phyloP scores from a whole-genome alignment of 225 moss, liverwort and hornwort genomes.

The Pseudoscleropodium purum region DNA sequence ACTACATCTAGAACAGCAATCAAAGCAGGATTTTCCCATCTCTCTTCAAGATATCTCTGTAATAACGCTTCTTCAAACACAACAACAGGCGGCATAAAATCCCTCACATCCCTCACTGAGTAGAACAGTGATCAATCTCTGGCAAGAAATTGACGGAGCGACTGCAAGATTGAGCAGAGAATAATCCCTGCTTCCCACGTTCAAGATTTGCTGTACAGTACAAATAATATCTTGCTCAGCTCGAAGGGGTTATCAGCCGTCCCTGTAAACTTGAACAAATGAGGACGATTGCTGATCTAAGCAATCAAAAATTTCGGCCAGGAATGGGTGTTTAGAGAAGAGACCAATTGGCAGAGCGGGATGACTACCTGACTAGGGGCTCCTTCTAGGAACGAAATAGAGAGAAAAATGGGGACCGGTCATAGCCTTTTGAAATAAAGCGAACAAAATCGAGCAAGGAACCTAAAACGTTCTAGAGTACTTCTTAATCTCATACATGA shows the following conservation, averaged over 20 bases:
- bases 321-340: neutral
- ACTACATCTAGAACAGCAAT: neutral
- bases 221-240: conserved; percentile 12
- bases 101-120: neutral
- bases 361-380: neutral
- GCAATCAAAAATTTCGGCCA: neutral
- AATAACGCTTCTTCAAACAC: neutral
- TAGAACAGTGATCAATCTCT: neutral
- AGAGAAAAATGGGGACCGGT: neutral
- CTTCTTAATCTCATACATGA: conserved; percentile 99
- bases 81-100: neutral
- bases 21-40: neutral
- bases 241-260: neutral
- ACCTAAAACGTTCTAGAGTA: conserved; percentile 92
- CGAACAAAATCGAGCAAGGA: conserved; percentile 4
- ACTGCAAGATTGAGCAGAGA: neutral
- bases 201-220: conserved; percentile 29
- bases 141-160: neutral
- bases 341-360: neutral
- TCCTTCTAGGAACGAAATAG: neutral
- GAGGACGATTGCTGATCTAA: neutral
- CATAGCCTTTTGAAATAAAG: neutral
- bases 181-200: neutral
- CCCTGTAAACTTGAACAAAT: conserved; percentile 16
- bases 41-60: neutral